These are phyloP conservation scores for Moringa oleifera DNA, from an alignment of 345 rosid genomes.

Conservation along the genomic window DNA sequence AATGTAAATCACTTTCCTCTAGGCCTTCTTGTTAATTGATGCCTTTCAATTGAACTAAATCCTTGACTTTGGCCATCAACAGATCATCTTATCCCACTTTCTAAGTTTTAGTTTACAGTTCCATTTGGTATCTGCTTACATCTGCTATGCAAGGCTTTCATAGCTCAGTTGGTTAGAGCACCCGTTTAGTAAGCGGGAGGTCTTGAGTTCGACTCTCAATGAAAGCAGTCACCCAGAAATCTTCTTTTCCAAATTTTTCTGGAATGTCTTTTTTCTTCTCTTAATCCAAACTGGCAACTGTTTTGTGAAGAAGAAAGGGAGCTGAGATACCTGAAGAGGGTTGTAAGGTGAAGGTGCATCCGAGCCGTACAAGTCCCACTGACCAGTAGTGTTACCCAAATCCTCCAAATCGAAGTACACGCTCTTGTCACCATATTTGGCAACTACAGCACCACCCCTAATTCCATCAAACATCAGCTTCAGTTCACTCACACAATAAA, in stretches of 20 bases:
- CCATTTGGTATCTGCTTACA: too few relatives aligned
- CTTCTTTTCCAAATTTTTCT: too few relatives aligned
- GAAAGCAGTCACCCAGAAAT: slow-evolving; percentile 1
- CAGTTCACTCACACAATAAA: background rate
- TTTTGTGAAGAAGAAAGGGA: too few relatives aligned
- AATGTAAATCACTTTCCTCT: too few relatives aligned
- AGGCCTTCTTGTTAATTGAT: too few relatives aligned
- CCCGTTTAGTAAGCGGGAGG: slow-evolving; percentile 98
- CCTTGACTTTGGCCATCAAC: too few relatives aligned
- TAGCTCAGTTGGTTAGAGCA: slow-evolving; percentile 99
- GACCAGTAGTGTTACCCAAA: slow-evolving; percentile 92
- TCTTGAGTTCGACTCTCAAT: slow-evolving; percentile 95
- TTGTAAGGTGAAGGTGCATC: slow-evolving; percentile 97
- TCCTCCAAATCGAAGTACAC: slow-evolving; percentile 97
- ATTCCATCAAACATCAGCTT: background rate
- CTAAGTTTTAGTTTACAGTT: too few relatives aligned
- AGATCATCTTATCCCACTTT: too few relatives aligned
- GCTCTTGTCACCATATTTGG: slow-evolving; percentile 95
- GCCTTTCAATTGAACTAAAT: too few relatives aligned
- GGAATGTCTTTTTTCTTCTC: too few relatives aligned
- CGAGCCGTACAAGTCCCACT: slow-evolving; percentile 95
- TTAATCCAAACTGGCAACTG: too few relatives aligned
- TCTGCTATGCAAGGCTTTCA: slow-evolving; percentile 18
- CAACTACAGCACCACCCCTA: slow-evolving; percentile 66
- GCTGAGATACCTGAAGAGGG: slow-evolving; percentile 78